Percentiles rank a stretch among this genome's conserved stretches.
Evolutionary conservation across 129 eudicot species (phyloP).

Genomic region (Apium graveolens): DNA sequence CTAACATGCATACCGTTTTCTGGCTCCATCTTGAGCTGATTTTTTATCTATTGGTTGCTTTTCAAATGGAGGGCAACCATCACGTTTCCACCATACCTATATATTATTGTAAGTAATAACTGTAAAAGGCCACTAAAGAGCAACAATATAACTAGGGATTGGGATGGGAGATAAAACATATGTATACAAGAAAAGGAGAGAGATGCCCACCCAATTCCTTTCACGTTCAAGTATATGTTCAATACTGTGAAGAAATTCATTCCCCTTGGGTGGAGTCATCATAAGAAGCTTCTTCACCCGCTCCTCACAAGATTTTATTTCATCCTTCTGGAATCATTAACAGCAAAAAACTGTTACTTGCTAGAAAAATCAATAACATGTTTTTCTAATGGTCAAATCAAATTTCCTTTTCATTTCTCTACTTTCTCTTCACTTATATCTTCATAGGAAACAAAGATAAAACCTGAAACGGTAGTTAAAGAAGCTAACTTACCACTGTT

Average conservation of each 20-base stretch:
- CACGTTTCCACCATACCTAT: constrained; percentile 99
- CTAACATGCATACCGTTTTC: constrained; percentile 53
- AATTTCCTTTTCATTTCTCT: background rate
- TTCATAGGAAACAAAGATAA: background rate
- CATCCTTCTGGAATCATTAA: constrained; percentile 59
- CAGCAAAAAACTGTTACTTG: background rate
- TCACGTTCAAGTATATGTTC: constrained; percentile 96
- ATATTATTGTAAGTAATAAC: background rate
- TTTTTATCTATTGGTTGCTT: constrained; percentile 74
- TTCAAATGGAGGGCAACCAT: constrained; percentile 88
- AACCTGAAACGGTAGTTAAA: background rate
- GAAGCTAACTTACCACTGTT: constrained; percentile 54
- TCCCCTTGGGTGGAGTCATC: constrained; percentile 87
- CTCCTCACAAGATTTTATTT: constrained; percentile 71
- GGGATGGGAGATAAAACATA: background rate
- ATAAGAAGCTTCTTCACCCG: constrained; percentile 82
- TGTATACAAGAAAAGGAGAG: background rate
- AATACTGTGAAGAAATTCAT: constrained; percentile 69
- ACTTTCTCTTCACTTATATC: background rate
- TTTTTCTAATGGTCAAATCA: constrained; percentile 1
- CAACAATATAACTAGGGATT: background rate
- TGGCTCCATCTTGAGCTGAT: constrained; percentile 51
- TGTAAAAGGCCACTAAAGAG: background rate
- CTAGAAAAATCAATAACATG: background rate
- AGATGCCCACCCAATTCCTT: constrained; percentile 73